Conservation (phyloP, 257 asterid genomes). For the Handroanthus guayacan region DNA sequence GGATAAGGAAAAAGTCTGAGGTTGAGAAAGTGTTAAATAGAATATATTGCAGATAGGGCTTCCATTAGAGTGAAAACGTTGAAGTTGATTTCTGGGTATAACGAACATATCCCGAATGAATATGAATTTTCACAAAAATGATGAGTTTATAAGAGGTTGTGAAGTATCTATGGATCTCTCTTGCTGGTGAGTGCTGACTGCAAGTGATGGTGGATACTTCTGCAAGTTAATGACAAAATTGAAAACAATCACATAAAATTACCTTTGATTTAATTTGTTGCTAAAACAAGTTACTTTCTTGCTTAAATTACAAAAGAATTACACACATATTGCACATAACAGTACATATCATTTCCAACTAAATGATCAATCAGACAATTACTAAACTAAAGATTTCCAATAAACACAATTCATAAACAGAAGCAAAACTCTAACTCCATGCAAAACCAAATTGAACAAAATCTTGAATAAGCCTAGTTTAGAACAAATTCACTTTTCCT, state of each 20-base stretch:
- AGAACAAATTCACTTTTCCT: no score
- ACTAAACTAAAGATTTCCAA: no score
- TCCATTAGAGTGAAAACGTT: constrained; percentile 25
- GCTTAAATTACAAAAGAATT: no score
- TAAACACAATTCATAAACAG: no score
- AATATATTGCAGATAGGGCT: constrained; percentile 18
- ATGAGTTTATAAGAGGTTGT: constrained; percentile 2
- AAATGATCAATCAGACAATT: no score
- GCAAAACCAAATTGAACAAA: no score
- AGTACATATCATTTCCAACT: no score
- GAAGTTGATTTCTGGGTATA: constrained; percentile 42
- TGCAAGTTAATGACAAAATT: background rate
- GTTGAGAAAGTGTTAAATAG: constrained; percentile 19
- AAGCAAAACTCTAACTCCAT: no score
- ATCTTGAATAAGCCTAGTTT: no score
- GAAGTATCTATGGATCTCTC: background rate
- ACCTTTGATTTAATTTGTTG: background rate
- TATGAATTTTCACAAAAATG: background rate
- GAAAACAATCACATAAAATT: background rate
- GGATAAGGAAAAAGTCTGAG: constrained; percentile 24
- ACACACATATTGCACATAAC: no score
- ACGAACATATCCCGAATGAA: constrained; percentile 44
- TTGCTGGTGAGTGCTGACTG: background rate
- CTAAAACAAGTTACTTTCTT: no score
- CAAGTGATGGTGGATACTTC: background rate